Evolutionary conservation across 2,329 filamentous ascomycete genomes (phyloP).

Genomic region (Colletotrichum orbiculare): DNA sequence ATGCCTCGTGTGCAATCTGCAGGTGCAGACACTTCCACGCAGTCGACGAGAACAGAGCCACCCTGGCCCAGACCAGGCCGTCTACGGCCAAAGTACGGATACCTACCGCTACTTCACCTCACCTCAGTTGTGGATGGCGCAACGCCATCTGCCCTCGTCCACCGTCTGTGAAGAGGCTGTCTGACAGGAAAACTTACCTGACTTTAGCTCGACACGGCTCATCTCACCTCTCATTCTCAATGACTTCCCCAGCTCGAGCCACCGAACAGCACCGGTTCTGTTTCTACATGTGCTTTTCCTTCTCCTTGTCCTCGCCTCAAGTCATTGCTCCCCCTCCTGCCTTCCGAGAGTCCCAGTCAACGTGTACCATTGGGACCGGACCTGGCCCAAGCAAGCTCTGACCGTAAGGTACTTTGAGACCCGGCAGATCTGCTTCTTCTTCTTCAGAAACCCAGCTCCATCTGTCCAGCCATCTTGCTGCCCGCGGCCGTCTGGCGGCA

Average conservation of each 20-base stretch:
- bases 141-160: slow-evolving; percentile 9
- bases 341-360: slow-evolving; percentile 24
- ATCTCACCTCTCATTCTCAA: background rate
- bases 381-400: slow-evolving; percentile 28
- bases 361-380: slow-evolving; percentile 12
- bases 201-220: slow-evolving; percentile 15
- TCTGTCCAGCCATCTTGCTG: slow-evolving; percentile 12
- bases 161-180: slow-evolving; percentile 1
- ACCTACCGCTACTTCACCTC: background rate
- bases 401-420: background rate
- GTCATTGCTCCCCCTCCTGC: slow-evolving; percentile 8
- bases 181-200: slow-evolving; percentile 24
- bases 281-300: slow-evolving; percentile 29
- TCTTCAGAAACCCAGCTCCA: slow-evolving; percentile 1
- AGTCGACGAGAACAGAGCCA: no score
- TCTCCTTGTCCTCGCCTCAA: background rate
- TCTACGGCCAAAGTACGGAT: background rate
- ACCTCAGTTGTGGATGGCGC: slow-evolving; percentile 31
- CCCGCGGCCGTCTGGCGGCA: no score
- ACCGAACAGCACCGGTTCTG: no score
- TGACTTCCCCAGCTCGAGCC: no score
- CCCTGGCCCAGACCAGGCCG: no score
- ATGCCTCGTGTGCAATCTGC: slow-evolving; percentile 2
- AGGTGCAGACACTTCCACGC: background rate
- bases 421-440: slow-evolving; percentile 23